A percentile compares a stretch with the other conserved stretches of the same genome.
phyloP scores from a whole-genome alignment of 2,329 filamentous ascomycete species.

The Clarireedia paspali region DNA sequence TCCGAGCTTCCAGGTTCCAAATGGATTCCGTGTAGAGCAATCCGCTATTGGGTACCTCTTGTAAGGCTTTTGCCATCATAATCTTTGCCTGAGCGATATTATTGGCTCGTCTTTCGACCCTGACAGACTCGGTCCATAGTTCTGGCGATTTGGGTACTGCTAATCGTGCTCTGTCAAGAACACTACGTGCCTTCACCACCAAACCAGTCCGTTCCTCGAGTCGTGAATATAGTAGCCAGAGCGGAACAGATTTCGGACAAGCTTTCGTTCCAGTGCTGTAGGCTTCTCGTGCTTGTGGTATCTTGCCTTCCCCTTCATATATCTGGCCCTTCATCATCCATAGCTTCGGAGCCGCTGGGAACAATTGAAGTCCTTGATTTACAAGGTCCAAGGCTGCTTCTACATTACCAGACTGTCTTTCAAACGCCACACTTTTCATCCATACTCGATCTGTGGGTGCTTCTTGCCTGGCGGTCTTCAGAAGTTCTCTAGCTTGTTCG shows the following conservation, averaged over 20 bases:
- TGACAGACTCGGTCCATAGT: slow-evolving; percentile 89
- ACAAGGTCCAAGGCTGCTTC: slow-evolving; percentile 82
- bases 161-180: slow-evolving; percentile 84
- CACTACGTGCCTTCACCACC: slow-evolving; percentile 84
- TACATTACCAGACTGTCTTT: slow-evolving; percentile 71
- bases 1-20: slow-evolving; percentile 85
- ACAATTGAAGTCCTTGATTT: slow-evolving; percentile 77
- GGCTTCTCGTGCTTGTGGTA: slow-evolving; percentile 80
- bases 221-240: slow-evolving; percentile 84
- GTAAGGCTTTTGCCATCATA: slow-evolving; percentile 86
- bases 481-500: slow-evolving; percentile 72
- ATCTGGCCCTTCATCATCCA: slow-evolving; percentile 99
- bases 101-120: slow-evolving; percentile 80
- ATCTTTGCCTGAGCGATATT: slow-evolving; percentile 80
- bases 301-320: slow-evolving; percentile 75
- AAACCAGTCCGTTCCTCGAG: slow-evolving; percentile 81
- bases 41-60: slow-evolving; percentile 83
- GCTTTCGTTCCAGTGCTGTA: slow-evolving; percentile 84
- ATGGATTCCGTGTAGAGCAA: slow-evolving; percentile 92
- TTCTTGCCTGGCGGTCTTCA: slow-evolving; percentile 76
- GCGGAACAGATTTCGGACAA: slow-evolving; percentile 71
- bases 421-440: slow-evolving; percentile 93
- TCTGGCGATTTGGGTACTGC: slow-evolving; percentile 78
- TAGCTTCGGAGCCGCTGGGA: slow-evolving; percentile 78
- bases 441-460: slow-evolving; percentile 94